Evolutionary conservation across 2,329 filamentous ascomycete species (phyloP), one percentile per base, ranked within the genome.

Genomic region (Sporothrix phasma): DNA sequence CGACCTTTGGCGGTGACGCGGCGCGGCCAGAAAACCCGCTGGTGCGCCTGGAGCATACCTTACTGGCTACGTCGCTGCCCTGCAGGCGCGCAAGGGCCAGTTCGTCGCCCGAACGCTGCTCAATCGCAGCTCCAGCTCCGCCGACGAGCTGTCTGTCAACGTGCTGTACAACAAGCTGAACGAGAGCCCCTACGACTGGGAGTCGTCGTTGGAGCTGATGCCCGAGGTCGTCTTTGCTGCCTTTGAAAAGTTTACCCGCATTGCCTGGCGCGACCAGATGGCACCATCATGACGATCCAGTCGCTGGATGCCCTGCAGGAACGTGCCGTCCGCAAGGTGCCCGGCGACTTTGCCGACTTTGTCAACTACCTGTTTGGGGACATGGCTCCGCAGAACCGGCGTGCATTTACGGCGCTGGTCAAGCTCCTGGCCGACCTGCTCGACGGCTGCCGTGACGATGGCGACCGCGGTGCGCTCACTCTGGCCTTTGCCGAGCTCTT

Each of bases 161-260:
- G 91, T 96, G 69, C 79, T 97, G 1, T 97, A 96, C 76, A 96
- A 96, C 72, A 84, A 86, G 39, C 81, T 97, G 15, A 85, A 96
- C 19, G 92, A 96, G 73, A 88, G 88, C 68, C 90, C 92, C 0
- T 88, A 85, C 61, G 91, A 90, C 70, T 82, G 89, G 67, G 88
- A 86, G 10, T 85, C 89, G 1, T 83, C 87, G 0, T 82, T 86
- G 0, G 91, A 96, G 65, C 81, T 90, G 8, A 83, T 87, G 3
- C 85, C 93, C 8, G 92, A 97, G 71, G 86, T 93, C 22, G 82
- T 97, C 5, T 96, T 97, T 72, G 88, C 89, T 29, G 89, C 92
- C 0, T 97, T 97, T 73, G 92, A 97, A 73, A 97, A 95, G 67
- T 97, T 97, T 69, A 78, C 97, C 66, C 86, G 86, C 65, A 87